A percentile compares a stretch with the other conserved stretches of the same genome.
Evolutionary conservation across 75 land plant genomes (phyloP).

Genomic region (Sequoia sempervirens): DNA sequence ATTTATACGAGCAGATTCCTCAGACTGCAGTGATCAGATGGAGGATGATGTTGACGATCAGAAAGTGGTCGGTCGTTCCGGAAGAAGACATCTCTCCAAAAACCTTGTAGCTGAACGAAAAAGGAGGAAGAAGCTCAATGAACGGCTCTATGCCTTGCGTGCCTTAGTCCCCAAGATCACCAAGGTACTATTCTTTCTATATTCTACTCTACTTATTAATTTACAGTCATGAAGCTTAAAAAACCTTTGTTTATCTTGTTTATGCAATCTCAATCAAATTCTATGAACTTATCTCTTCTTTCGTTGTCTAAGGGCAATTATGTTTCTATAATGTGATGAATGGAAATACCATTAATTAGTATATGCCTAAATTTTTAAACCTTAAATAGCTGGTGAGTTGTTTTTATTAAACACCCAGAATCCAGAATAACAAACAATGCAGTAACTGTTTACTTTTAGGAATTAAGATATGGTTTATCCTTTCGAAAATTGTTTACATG

Average conservation of each 20-base stretch:
- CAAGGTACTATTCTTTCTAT: slow-evolving; percentile 44
- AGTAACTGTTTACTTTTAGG: too few relatives aligned
- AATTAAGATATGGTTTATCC: not conserved
- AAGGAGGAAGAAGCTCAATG: slow-evolving; percentile 86
- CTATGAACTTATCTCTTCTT: not conserved
- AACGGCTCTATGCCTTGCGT: slow-evolving; percentile 64
- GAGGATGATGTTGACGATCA: slow-evolving; percentile 78
- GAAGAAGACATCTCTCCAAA: slow-evolving; percentile 72
- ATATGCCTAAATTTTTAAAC: too few relatives aligned
- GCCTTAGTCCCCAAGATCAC: slow-evolving; percentile 90
- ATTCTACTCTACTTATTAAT: not conserved
- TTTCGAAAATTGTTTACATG: not conserved
- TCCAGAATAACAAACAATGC: too few relatives aligned
- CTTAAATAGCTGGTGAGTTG: too few relatives aligned
- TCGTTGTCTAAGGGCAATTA: not conserved
- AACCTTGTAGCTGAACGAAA: slow-evolving; percentile 88
- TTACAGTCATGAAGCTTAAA: not conserved
- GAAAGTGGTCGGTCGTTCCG: slow-evolving; percentile 31
- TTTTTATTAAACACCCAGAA: too few relatives aligned
- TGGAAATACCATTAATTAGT: not conserved
- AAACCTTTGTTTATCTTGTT: not conserved
- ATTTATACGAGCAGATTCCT: slow-evolving; percentile 26
- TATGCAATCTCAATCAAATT: not conserved
- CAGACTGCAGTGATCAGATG: slow-evolving; percentile 76
- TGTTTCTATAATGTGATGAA: not conserved